Evolutionary conservation across 805 yeast species (phyloP), one percentile per base, ranked within the genome.

Genomic region (Candida dajiaensis): DNA sequence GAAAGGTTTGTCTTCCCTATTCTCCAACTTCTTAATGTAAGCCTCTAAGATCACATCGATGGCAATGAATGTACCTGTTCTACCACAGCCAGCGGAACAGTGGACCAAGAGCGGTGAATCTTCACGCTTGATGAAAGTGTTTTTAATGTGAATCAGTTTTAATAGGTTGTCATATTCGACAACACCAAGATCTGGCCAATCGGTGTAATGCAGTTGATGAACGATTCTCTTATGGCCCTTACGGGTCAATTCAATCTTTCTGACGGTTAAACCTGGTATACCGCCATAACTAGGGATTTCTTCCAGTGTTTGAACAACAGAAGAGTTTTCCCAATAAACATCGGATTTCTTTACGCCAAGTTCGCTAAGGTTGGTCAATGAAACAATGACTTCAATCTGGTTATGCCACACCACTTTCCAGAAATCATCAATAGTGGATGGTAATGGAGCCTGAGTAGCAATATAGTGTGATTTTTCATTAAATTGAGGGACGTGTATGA

Each of bases 1-100:
- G 9, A 16, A 21, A 15, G 20, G 15, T 20, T 29, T 19, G 40
- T 59, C 55, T 31, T 25, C 38, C 18, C 19, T 41, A 15, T 16
- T n/a, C 3, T 33, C 36, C 36, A 33, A 33, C 12, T 21, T 22
- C 28, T 21, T 35, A 26, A 25, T 16, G 35, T 52, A 54, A 0
- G 58, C 50, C 18, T 48, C 47, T 16, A 58, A 15, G 20, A 60
- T 50, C 13, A 58, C 65, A 58, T 84, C 89, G 31, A 81, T 67
- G 3, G 90, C 80, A 49, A 88, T 78, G 58, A 83, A 86, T 1
- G 96, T 89, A 3, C 99, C 99, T 0, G 98, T 88, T 52, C 99
- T 71, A 3, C 99, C 99, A 50, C 95, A 92, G 1, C 99, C 99
- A 0, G 99, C 99, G 6, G 97, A 89, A 58, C 99, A 94, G 62